Percentiles rank a stretch among this genome's conserved stretches.
Conservation (phyloP, 2,329 filamentous ascomycete genomes). For the Cercospora sp. region DNA sequence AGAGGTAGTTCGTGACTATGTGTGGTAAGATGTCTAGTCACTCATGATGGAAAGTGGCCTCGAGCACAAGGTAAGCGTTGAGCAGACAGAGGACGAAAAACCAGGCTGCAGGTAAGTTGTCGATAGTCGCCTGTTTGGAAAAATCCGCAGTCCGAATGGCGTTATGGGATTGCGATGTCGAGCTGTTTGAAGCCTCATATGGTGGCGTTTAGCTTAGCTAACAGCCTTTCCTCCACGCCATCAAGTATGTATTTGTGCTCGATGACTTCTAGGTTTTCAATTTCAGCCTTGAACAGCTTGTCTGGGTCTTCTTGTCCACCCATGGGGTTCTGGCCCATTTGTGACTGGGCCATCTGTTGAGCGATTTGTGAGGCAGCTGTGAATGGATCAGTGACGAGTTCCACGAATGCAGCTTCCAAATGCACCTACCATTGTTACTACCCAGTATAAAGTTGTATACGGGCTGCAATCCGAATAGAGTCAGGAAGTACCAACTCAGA, state of each 20-base stretch:
- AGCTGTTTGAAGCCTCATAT: constrained; percentile 11
- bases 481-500: constrained; percentile 98
- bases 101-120: neutral
- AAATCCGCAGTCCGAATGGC: neutral
- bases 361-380: constrained; percentile 87
- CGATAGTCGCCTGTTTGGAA: neutral
- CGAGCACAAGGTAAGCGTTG: neutral
- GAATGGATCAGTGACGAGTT: constrained; percentile 3
- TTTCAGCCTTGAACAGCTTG: constrained; percentile 89
- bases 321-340: constrained; percentile 71
- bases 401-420: neutral
- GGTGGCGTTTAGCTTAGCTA: constrained; percentile 48
- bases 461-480: constrained; percentile 92
- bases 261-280: constrained; percentile 91
- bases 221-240: constrained; percentile 79
- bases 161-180: neutral
- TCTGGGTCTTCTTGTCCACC: constrained; percentile 91
- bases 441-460: constrained; percentile 97
- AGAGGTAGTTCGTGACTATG: neutral
- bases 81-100: neutral
- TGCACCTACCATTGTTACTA: constrained; percentile 81
- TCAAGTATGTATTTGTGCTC: constrained; percentile 92
- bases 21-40: neutral
- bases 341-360: constrained; percentile 67
- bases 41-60: neutral